A percentile compares a stretch with the other conserved stretches of the same genome.
phyloP scores from a whole-genome alignment of 805 yeast species.

The Candida sithepensis region DNA sequence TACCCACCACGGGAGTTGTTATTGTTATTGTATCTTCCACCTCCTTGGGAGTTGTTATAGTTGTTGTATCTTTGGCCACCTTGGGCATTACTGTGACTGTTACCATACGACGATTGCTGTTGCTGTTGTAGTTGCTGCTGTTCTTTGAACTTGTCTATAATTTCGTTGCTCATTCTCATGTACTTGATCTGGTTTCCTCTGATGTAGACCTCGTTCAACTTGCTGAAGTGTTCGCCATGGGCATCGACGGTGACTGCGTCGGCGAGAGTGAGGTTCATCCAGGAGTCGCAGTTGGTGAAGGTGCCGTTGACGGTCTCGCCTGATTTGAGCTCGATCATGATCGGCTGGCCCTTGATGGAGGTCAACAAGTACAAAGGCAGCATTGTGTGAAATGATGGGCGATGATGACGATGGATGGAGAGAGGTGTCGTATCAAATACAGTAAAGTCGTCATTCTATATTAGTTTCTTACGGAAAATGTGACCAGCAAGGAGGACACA shows the following conservation, averaged over 20 bases:
- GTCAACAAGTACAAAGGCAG: constrained; percentile 88
- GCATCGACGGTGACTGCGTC: constrained; percentile 69
- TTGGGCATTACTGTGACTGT: constrained; percentile 28
- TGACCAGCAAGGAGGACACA: too few species aligned
- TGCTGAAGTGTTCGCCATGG: constrained; percentile 56
- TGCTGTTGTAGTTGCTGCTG: constrained; percentile 44
- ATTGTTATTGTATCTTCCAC: constrained; percentile 17
- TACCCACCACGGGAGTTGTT: constrained; percentile 19
- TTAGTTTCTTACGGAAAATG: too few species aligned
- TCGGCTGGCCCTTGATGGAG: constrained; percentile 84
- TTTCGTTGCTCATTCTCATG: constrained; percentile 69
- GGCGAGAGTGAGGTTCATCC: constrained; percentile 89
- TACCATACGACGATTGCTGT: constrained; percentile 24
- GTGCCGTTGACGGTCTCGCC: constrained; percentile 89
- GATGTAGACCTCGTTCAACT: constrained; percentile 71
- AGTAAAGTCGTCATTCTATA: too few species aligned
- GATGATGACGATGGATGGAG: too few species aligned
- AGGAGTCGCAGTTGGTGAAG: constrained; percentile 80
- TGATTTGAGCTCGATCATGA: constrained; percentile 84
- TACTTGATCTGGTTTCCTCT: constrained; percentile 83
- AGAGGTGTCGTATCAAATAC: too few species aligned
- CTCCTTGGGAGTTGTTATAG: constrained; percentile 22
- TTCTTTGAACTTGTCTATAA: constrained; percentile 73
- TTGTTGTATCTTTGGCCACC: constrained; percentile 18
- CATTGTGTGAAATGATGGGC: too few species aligned